A percentile compares a stretch with the other conserved stretches of the same genome.
Conservation (phyloP, 2,329 filamentous ascomycete species). For the Penicillium sclerotiorum region DNA sequence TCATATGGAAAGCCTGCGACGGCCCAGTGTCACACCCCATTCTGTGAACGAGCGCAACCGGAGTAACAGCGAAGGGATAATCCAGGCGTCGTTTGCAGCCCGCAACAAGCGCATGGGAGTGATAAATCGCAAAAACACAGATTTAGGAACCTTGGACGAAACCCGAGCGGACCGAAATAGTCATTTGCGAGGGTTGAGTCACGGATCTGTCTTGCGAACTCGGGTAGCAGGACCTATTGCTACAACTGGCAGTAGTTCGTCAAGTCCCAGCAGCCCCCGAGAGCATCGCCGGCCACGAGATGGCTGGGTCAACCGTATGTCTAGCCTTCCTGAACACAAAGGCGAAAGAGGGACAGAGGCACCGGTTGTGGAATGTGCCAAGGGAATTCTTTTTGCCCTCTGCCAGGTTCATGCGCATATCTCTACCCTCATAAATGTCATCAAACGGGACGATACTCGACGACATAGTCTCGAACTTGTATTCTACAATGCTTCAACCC, state of each 20-base stretch:
- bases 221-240: conserved; percentile 32
- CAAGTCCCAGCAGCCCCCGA: conserved; percentile 48
- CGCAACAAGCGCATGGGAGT: conserved; percentile 64
- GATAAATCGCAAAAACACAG: conserved; percentile 59
- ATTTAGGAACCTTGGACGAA: conserved; percentile 58
- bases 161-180: conserved; percentile 54
- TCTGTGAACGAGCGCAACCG: conserved; percentile 62
- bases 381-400: conserved; percentile 58
- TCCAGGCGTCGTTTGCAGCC: conserved; percentile 47
- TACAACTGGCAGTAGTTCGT: conserved; percentile 42
- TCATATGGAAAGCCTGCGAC: conserved; percentile 56
- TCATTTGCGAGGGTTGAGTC: conserved; percentile 60
- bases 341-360: conserved; percentile 50
- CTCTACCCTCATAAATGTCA: conserved; percentile 49
- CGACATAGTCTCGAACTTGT: conserved; percentile 58
- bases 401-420: conserved; percentile 55
- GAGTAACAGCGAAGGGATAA: conserved; percentile 65
- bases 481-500: conserved; percentile 58
- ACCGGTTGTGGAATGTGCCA: conserved; percentile 58
- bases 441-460: conserved; percentile 50
- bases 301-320: conserved; percentile 54
- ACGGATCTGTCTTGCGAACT: conserved; percentile 55
- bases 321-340: conserved; percentile 60
- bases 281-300: conserved; percentile 46
- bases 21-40: conserved; percentile 73